These are phyloP conservation scores for Leucosporidium creatinivorum DNA, from an alignment of 768 basidiomycete genomes.

Conservation along the genomic window DNA sequence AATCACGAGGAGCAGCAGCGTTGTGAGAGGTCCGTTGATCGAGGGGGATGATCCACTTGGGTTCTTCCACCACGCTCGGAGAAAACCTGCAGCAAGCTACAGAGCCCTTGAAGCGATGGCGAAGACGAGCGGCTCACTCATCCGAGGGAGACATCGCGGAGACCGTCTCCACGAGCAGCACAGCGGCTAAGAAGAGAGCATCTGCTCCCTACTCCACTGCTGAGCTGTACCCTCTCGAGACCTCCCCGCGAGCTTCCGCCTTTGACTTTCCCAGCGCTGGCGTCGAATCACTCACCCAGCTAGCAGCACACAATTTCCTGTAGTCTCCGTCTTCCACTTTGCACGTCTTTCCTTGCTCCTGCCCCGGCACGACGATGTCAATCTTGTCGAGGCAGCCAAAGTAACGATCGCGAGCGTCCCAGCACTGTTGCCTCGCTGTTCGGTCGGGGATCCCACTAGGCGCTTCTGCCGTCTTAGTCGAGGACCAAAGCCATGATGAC, in stretches of 20 bases:
- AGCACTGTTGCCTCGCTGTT: slow-evolving; percentile 60
- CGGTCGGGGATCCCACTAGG: slow-evolving; percentile 1
- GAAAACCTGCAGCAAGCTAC: not conserved
- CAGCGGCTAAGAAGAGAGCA: no score
- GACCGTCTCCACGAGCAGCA: not conserved
- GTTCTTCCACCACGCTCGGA: no score
- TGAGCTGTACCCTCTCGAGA: not conserved
- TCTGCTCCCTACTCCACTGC: not conserved
- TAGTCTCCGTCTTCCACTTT: slow-evolving; percentile 54
- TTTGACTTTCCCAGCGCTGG: no score
- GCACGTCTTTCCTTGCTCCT: slow-evolving; percentile 56
- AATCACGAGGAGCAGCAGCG: no score
- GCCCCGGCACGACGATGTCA: slow-evolving; percentile 65
- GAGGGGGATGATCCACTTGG: no score
- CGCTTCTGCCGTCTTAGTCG: no score
- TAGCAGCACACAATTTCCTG: slow-evolving; percentile 69
- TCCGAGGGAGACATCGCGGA: not conserved
- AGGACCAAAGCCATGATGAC: no score
- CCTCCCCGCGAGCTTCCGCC: no score
- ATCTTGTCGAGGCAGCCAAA: slow-evolving; percentile 71
- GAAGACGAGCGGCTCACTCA: not conserved
- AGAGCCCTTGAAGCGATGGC: no score
- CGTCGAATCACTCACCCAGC: slow-evolving; percentile 81
- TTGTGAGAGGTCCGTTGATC: no score
- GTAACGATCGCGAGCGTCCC: slow-evolving; percentile 75